Base-by-base conservation (phyloP, 176 grass and related monocot genomes). In the Phragmites australis region DNA sequence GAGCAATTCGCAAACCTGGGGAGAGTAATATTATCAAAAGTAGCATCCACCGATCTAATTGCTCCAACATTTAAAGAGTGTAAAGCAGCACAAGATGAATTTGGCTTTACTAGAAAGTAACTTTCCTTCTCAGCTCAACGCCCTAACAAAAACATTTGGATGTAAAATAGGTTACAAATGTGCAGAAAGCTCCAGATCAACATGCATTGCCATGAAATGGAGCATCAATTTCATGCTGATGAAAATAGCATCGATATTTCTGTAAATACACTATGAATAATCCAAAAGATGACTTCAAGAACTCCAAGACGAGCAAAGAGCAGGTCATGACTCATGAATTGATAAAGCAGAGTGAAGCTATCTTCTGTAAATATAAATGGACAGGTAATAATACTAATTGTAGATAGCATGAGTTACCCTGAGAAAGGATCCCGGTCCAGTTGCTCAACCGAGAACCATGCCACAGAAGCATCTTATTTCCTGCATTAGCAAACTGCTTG, bases 401-500 rank as follows among this genome's bases (percentile, higher is more conserved):
- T 68, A 47, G 42, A 29, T 48, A 86, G 27, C 46, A 77, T 22
- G 9, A 77, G 68, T 74, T 82, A 94, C 95, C 95, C 83, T 93
- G 95, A 81, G 92, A 94, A 89, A 97, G 86, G 46, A 97, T 97
- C 46, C 95, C 92, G 34, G 95, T 70, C 95, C 92, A 97, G 70
- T 97, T 97, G 64, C 88, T 89, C 78, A 97, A 90, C 68, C 95
- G 78, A 81, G 95, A 94, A 81, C 92, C 95, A 85, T 97, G 95
- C 95, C 92, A 97, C 75, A 97, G 75, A 94, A 97, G 95, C 95
- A 94, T 94, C 80, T 90, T 92, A 87, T 97, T 94, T 84, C 87
- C 72, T 54, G 83, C 59, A 58, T 60, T 74, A 74, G 90, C 81
- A 88, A 91, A 97, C 95, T 97, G 83, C 71, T 87, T 13, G 9